A percentile compares a stretch with the other conserved stretches of the same genome.
phyloP scores from a whole-genome alignment of 352 stramenopile genomes.

The Globisporangium nodosum region DNA sequence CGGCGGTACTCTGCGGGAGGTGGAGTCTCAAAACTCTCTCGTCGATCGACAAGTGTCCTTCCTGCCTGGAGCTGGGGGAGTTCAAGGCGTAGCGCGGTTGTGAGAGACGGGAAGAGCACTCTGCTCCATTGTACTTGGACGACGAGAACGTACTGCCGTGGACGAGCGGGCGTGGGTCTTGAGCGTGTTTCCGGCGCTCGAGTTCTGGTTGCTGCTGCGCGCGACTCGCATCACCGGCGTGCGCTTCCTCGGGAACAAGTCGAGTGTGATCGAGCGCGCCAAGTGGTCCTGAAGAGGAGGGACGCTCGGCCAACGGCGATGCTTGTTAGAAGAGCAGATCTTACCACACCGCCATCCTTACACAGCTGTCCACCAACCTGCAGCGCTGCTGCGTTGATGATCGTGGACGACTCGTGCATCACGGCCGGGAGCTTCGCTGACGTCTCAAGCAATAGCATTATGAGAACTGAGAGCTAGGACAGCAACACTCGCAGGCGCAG shows the following conservation, averaged over 20 bases:
- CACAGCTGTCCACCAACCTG: conserved; percentile 25
- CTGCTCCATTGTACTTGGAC: background rate
- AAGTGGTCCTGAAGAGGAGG: conserved; percentile 32
- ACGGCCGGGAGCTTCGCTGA: conserved; percentile 12
- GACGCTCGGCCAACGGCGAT: no score
- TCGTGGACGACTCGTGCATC: conserved; percentile 36
- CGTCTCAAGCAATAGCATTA: background rate
- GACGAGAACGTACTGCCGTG: background rate
- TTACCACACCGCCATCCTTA: background rate
- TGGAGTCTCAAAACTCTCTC: background rate
- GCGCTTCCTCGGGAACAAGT: conserved; percentile 20
- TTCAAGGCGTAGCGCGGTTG: background rate
- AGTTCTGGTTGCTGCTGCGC: background rate
- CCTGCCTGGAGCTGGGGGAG: background rate
- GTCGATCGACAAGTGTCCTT: background rate
- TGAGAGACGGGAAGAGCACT: background rate
- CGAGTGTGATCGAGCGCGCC: conserved; percentile 42
- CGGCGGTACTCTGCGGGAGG: conserved; percentile 30
- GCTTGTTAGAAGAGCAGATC: background rate
- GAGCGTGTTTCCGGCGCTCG: background rate
- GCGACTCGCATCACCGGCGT: no score
- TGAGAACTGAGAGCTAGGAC: background rate
- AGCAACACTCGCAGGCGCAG: background rate
- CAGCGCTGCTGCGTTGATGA: conserved; percentile 69
- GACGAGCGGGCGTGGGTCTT: background rate